Conservation (phyloP, 2,329 filamentous ascomycete genomes). For the Fonsecaea nubica region DNA sequence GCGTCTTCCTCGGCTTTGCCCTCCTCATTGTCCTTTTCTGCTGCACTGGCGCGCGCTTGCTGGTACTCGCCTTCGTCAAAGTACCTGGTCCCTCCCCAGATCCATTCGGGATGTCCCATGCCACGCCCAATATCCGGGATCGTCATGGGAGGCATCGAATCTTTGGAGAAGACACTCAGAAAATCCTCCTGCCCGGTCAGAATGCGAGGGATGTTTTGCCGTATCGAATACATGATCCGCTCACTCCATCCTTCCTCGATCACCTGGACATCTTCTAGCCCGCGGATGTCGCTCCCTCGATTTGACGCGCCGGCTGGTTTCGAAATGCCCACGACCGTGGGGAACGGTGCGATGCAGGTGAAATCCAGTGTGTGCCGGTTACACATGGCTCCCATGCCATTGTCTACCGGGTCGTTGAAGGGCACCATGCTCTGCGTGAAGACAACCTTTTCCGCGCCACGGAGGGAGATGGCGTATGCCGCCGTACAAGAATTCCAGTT, state of each 20-base stretch:
- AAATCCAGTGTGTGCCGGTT: conserved; percentile 24
- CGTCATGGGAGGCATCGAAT: conserved; percentile 19
- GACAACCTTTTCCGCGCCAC: conserved; percentile 34
- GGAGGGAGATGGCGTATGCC: conserved; percentile 35
- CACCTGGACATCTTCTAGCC: conserved; percentile 14
- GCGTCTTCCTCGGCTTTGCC: neutral
- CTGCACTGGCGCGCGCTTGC: neutral
- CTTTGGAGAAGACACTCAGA: conserved; percentile 28
- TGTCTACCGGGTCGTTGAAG: conserved; percentile 31
- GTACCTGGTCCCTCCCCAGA: neutral
- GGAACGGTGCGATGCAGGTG: conserved; percentile 29
- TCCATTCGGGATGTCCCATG: conserved; percentile 28
- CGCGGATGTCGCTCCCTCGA: conserved; percentile 36
- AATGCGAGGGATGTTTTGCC: conserved; percentile 33
- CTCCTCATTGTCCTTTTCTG: neutral
- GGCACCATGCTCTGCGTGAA: conserved; percentile 36
- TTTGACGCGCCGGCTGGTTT: conserved; percentile 29
- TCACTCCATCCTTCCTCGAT: conserved; percentile 22
- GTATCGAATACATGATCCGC: conserved; percentile 30
- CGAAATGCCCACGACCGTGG: conserved; percentile 33
- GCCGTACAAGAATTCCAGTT: conserved; percentile 31
- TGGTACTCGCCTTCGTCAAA: conserved; percentile 13
- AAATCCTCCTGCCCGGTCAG: conserved; percentile 27
- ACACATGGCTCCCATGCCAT: conserved; percentile 31
- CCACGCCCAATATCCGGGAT: conserved; percentile 31